These are phyloP conservation scores for Astragalus membranaceus DNA, from an alignment of 306 rosid genomes.

Conservation along the genomic window DNA sequence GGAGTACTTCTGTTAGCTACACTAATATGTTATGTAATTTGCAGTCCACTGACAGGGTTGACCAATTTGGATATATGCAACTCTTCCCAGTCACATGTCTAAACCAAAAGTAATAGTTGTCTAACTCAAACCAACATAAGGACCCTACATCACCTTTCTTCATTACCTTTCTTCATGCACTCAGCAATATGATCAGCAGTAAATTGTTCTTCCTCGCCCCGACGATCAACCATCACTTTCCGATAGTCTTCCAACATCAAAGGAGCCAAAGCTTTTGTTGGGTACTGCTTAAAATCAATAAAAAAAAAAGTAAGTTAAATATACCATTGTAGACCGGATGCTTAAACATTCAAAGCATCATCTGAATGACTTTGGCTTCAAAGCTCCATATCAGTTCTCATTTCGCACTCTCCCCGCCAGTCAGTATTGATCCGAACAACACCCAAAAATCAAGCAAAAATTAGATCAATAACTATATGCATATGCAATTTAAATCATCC, in stretches of 20 bases:
- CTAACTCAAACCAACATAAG: background rate
- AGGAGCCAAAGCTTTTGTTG: slow-evolving; percentile 90
- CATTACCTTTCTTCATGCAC: slow-evolving; percentile 37
- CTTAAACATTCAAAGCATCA: background rate
- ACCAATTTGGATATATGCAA: background rate
- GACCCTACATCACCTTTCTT: slow-evolving; percentile 56
- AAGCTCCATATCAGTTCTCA: background rate
- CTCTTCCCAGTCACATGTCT: background rate
- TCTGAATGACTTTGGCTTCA: background rate
- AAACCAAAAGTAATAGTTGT: background rate
- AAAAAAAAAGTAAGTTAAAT: slow-evolving; percentile 8
- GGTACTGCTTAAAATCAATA: slow-evolving; percentile 65
- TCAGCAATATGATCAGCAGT: slow-evolving; percentile 55
- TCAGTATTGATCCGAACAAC: background rate
- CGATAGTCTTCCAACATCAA: slow-evolving; percentile 87
- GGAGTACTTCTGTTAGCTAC: background rate
- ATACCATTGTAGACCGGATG: background rate
- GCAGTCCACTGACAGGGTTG: background rate
- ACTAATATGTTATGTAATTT: background rate
- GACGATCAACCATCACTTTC: slow-evolving; percentile 85
- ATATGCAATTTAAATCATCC: background rate
- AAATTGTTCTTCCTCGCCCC: slow-evolving; percentile 86
- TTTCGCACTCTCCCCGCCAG: background rate
- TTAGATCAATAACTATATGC: background rate
- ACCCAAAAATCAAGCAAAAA: background rate